Conservation (phyloP, 352 stramenopile species). For the Phytophthora brassicae region DNA sequence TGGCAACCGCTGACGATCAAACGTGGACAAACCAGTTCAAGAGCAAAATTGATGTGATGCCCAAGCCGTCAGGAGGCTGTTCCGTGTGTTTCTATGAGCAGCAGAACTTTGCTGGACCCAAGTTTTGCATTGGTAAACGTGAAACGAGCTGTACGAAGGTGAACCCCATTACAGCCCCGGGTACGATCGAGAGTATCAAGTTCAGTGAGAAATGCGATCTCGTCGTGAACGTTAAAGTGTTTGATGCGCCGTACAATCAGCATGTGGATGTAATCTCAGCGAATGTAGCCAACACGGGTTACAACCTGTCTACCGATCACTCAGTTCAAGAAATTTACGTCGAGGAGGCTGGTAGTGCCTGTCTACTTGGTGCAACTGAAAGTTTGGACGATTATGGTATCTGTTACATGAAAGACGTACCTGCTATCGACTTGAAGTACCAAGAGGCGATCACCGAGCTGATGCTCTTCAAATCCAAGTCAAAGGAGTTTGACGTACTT, state of each 20-base stretch:
- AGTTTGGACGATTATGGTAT: constrained; percentile 25
- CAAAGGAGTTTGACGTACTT: constrained; percentile 44
- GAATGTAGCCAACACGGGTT: constrained; percentile 38
- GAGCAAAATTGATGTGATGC: constrained; percentile 33
- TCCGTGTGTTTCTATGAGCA: constrained; percentile 52
- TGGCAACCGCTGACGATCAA: constrained; percentile 1
- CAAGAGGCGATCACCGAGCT: constrained; percentile 35
- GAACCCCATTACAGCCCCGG: constrained; percentile 37
- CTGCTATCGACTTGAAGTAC: constrained; percentile 34
- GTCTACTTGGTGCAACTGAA: constrained; percentile 29
- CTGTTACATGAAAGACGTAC: constrained; percentile 36
- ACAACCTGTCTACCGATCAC: constrained; percentile 29
- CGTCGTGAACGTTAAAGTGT: constrained; percentile 41
- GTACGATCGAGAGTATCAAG: constrained; percentile 48
- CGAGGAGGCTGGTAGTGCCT: constrained; percentile 44
- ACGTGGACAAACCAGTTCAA: constrained; percentile 30
- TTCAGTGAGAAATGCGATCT: constrained; percentile 41
- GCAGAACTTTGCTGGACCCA: constrained; percentile 28
- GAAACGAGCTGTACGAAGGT: constrained; percentile 23
- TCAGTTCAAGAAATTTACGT: constrained; percentile 50
- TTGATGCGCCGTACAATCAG: constrained; percentile 38
- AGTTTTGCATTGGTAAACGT: constrained; percentile 43
- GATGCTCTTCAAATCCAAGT: constrained; percentile 43
- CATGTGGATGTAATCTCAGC: constrained; percentile 33
- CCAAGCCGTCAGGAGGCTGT: constrained; percentile 18